Conservation (phyloP, 495 filamentous ascomycete species). For the Patellaria atrata region DNA sequence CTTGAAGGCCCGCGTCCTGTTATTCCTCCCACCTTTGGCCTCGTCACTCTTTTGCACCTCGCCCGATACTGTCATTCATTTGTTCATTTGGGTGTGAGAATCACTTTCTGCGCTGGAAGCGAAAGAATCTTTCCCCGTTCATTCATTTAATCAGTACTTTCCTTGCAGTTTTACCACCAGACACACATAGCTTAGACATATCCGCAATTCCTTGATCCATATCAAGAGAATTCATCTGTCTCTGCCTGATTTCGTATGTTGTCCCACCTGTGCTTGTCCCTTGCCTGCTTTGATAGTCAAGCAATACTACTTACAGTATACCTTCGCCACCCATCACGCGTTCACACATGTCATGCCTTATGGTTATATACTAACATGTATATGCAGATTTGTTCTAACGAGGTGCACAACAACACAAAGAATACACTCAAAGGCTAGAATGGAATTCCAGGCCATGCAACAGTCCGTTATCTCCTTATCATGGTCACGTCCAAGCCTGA, state of each 20-base stretch:
- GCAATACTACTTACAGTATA: too few relatives aligned
- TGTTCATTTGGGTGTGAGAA: conserved; percentile 19
- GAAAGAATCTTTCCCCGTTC: conserved; percentile 17
- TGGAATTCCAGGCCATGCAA: conserved; percentile 26
- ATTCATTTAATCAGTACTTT: conserved; percentile 17
- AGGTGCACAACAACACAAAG: conserved; percentile 9
- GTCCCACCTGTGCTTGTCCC: conserved; percentile 1
- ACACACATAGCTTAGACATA: conserved; percentile 13
- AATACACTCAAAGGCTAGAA: conserved; percentile 12
- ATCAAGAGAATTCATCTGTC: conserved; percentile 4
- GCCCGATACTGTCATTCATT: conserved; percentile 16
- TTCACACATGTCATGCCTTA: conserved; percentile 5
- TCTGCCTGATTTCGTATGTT: conserved; percentile 12
- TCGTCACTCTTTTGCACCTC: conserved; percentile 21
- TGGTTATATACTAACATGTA: background rate
- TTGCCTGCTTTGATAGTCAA: conserved; percentile 2
- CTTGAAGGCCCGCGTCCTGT: conserved; percentile 12
- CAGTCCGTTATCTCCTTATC: conserved; percentile 16
- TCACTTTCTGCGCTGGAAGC: conserved; percentile 20
- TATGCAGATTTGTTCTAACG: background rate
- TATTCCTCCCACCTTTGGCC: conserved; percentile 21
- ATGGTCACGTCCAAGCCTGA: background rate
- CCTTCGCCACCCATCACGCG: conserved; percentile 3
- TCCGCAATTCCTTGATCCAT: conserved; percentile 19
- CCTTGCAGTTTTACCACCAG: conserved; percentile 9